Percentiles rank a stretch among this genome's conserved stretches.
Evolutionary conservation across 805 yeast species (phyloP).

Genomic region (Pichia cephalocereana): DNA sequence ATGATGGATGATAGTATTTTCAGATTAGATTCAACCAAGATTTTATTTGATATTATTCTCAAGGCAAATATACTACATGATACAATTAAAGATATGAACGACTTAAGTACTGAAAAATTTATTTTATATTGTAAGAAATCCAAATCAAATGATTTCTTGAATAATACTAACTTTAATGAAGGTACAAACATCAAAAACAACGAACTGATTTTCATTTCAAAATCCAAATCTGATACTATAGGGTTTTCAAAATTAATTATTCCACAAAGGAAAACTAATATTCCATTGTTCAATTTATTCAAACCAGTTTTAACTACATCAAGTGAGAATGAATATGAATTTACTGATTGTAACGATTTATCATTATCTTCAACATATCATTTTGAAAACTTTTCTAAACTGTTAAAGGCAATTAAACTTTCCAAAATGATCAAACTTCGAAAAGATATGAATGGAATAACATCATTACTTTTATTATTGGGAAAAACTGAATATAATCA

Average conservation of each 20-base stretch:
- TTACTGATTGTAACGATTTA: conserved; percentile 8
- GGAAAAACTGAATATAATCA: conserved; percentile 10
- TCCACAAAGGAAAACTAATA: conserved; percentile 52
- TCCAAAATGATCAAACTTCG: conserved; percentile 48
- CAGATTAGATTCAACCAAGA: conserved; percentile 30
- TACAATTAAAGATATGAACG: conserved; percentile 47
- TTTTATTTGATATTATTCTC: conserved; percentile 43
- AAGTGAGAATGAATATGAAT: conserved; percentile 3
- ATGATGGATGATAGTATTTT: conserved; percentile 24
- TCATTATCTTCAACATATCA: conserved; percentile 40
- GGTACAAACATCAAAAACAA: conserved; percentile 15
- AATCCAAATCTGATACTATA: conserved; percentile 45
- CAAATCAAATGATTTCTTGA: not conserved
- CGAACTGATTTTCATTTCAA: conserved; percentile 49
- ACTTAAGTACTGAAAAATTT: conserved; percentile 42
- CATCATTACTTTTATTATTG: conserved; percentile 21
- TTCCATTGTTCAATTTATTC: conserved; percentile 49
- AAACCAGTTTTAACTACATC: conserved; percentile 9
- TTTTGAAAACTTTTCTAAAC: conserved; percentile 38
- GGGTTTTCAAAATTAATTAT: conserved; percentile 60
- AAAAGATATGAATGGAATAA: conserved; percentile 41
- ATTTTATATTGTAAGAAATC: conserved; percentile 34
- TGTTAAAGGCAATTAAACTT: conserved; percentile 38
- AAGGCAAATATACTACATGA: conserved; percentile 45
- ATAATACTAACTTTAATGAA: no score